These are phyloP conservation scores for Penicillium capsulatum DNA, from an alignment of 2,329 filamentous ascomycete genomes.

Conservation along the genomic window DNA sequence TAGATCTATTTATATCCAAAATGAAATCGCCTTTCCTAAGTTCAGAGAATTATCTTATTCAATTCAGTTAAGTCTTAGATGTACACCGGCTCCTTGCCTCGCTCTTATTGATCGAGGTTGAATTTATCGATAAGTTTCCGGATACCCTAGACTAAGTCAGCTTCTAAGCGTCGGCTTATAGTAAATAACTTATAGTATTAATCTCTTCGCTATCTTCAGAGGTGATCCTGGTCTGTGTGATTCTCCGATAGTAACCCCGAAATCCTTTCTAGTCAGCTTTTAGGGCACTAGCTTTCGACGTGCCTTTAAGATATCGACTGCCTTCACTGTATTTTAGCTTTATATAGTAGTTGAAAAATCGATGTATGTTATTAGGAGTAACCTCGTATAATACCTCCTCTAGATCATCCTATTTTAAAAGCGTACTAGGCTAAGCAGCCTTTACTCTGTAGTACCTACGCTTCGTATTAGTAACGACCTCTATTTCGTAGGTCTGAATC, in stretches of 20 bases:
- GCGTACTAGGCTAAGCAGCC: not conserved
- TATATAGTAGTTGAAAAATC: conserved; percentile 12
- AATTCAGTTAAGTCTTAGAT: conserved; percentile 14
- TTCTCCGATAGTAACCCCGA: conserved; percentile 12
- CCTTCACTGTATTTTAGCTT: conserved; percentile 8
- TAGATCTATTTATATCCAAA: conserved; percentile 16
- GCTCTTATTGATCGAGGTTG: conserved; percentile 7
- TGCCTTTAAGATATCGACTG: conserved; percentile 10
- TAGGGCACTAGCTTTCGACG: conserved; percentile 14
- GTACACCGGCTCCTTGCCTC: conserved; percentile 11
- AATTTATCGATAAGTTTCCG: conserved; percentile 14
- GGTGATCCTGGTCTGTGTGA: conserved; percentile 10
- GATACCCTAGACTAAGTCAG: conserved; percentile 12
- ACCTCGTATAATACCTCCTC: conserved; percentile 6
- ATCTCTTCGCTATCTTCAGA: conserved; percentile 13
- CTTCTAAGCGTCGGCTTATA: not conserved
- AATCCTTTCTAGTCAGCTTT: conserved; percentile 15
- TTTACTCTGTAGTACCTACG: conserved; percentile 7
- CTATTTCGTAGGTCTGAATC: not conserved
- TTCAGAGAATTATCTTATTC: conserved; percentile 16
- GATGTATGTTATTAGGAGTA: conserved; percentile 7
- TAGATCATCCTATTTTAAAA: conserved; percentile 9
- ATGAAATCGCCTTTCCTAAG: conserved; percentile 17
- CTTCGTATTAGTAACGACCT: conserved; percentile 1
- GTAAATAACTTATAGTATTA: conserved; percentile 9